These are phyloP conservation scores for Serendipita sp. DNA, from an alignment of 768 basidiomycete genomes.

Conservation along the genomic window DNA sequence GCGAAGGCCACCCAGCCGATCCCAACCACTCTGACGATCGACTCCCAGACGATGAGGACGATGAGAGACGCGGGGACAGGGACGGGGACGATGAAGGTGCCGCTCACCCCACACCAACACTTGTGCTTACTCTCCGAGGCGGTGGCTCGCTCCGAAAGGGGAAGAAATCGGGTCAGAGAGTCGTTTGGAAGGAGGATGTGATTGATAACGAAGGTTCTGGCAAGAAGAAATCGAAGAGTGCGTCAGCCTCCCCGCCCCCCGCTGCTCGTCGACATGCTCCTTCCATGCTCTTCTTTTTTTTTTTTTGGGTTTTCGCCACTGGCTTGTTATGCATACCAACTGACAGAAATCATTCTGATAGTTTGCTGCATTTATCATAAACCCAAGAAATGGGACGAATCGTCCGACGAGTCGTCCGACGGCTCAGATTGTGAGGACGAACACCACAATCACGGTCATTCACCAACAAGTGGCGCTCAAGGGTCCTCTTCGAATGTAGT, in stretches of 20 bases:
- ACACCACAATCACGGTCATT: constrained; percentile 12
- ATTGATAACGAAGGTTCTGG: constrained; percentile 85
- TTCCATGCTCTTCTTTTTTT: too few relatives aligned
- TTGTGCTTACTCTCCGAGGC: neutral
- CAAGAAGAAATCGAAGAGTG: constrained; percentile 88
- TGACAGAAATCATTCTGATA: constrained; percentile 23
- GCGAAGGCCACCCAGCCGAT: constrained; percentile 5
- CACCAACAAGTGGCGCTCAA: constrained; percentile 8
- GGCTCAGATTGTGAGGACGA: constrained; percentile 13
- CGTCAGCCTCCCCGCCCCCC: constrained; percentile 19
- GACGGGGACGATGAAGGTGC: neutral
- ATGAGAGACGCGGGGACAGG: neutral
- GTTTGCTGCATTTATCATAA: constrained; percentile 95
- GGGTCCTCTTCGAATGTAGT: constrained; percentile 12
- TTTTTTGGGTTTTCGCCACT: too few relatives aligned
- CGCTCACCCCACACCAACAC: neutral
- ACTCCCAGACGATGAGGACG: neutral
- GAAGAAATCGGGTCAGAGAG: constrained; percentile 27
- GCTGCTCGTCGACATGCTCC: neutral
- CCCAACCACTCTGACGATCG: constrained; percentile 21
- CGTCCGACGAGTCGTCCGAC: constrained; percentile 33
- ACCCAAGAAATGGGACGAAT: constrained; percentile 65
- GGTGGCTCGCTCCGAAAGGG: neutral
- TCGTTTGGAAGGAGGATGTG: constrained; percentile 73
- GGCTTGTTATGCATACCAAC: too few relatives aligned